Evolutionary conservation across 208 protist genomes (phyloP), one percentile per base, ranked within the genome.

Genomic region (Vickermania ingenoplastis): DNA sequence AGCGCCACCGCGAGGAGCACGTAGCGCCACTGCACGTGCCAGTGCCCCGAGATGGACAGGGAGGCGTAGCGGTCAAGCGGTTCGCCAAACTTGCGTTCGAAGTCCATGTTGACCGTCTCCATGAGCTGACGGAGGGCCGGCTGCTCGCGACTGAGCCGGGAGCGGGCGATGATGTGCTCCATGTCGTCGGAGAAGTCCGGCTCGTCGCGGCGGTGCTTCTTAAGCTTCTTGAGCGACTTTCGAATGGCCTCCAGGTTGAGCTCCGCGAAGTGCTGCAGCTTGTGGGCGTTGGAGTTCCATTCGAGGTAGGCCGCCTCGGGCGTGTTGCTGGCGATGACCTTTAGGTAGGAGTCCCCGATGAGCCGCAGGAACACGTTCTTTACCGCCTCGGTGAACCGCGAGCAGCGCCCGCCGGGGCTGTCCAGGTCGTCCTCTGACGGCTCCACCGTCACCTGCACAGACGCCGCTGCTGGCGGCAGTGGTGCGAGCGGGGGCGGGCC

Each of bases 181-280:
- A 95, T 85, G 52, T 79, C 61, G 45, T 76, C 57, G 2, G 80
- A 71, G 66, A 80, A 91, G 63, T 95, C 82, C 3, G 67, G 77
- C 53, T 92, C 82, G 50, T 73, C 67, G 23, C 62, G 61, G 53
- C 88, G 84, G 63, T 92, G 68, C 66, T 95, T 95, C 58, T 82
- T 84, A 30, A 95, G 73, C 67, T 95, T 95, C 69, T 95, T 95
- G 45, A 72, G 75, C 0, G 84, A 67, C 61, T 95, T 95, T 27
- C 83, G 88, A 26, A 95, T 77, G 0, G 88, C 88, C 65, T 92
- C 82, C 14, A 92, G 55, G 67, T 95, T 95, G 5, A 95, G 75
- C 63, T 95, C 88, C 0, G 84, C 88, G 65, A 95, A 95, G 72
- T 95, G 88, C 59, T 89, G 78, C 57, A 95, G 75, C 61, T 89